phyloP scores from a whole-genome alignment of 805 yeast genomes.

The Lachancea sp. region DNA sequence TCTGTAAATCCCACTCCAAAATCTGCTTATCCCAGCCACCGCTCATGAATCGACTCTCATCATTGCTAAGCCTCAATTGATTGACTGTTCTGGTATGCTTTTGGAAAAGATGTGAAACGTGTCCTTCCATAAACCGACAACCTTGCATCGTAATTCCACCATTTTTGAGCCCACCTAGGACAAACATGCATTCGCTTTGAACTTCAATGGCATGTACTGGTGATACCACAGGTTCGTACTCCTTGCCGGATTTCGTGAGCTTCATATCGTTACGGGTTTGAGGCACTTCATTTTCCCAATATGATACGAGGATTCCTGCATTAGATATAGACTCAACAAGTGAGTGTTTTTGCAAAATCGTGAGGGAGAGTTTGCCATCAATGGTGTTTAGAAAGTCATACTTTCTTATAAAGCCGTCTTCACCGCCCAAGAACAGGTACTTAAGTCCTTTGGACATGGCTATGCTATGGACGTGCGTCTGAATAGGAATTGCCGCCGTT shows the following conservation, averaged over 20 bases:
- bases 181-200: slow-evolving; percentile 77
- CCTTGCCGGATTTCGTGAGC: slow-evolving; percentile 30
- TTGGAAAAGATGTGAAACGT: slow-evolving; percentile 65
- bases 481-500: slow-evolving; percentile 79
- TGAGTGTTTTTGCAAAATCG: slow-evolving; percentile 86
- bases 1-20: slow-evolving; percentile 77
- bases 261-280: slow-evolving; percentile 39
- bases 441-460: slow-evolving; percentile 74
- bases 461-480: slow-evolving; percentile 69
- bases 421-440: slow-evolving; percentile 91
- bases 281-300: slow-evolving; percentile 97
- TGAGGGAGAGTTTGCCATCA: slow-evolving; percentile 79
- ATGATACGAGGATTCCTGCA: slow-evolving; percentile 75
- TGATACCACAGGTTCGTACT: slow-evolving; percentile 53
- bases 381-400: slow-evolving; percentile 81
- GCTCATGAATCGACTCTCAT: slow-evolving; percentile 60
- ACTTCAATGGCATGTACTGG: slow-evolving; percentile 87
- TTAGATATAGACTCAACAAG: slow-evolving; percentile 78
- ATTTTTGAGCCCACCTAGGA: slow-evolving; percentile 68
- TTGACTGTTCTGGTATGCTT: slow-evolving; percentile 73
- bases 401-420: slow-evolving; percentile 87
- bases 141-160: slow-evolving; percentile 89
- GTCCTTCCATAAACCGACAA: slow-evolving; percentile 75
- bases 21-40: slow-evolving; percentile 89
- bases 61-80: slow-evolving; percentile 53